Base-by-base conservation (phyloP, 192 early-diverging fungal genomes). In the Helicostylum pulchrum region DNA sequence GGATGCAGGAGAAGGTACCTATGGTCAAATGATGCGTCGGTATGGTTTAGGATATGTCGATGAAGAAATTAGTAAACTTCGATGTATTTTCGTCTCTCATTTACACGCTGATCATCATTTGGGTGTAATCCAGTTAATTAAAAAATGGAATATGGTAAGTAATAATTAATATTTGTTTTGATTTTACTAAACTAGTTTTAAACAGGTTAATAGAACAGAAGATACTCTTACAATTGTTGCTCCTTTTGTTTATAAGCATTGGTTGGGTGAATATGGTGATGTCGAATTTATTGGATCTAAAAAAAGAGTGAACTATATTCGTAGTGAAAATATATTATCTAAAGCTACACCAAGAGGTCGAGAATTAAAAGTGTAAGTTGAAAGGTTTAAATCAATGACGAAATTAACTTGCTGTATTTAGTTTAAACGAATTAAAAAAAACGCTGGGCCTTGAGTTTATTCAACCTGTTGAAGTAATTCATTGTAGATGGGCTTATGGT, bases 91-190 rank as follows among this genome's bases (percentile, higher is more conserved):
- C 75, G 80, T 99, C 8, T 96, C 94, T 42, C 97, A 99, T 71
- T 75, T 99, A 78, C 97, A 99, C 73, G 97, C 95, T 26, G 97
- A 99, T 75, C 97, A 99, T 66, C 97, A 98, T 71, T 74, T 99
- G 19, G 97, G 97, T 3, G 76, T 87, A 4, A 77, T 92, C 5
- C 71, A 83, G 26, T 61, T 99, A 45, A 75, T 99, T 56, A 77
- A 71, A 19, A 80, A 83, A 56, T 88, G 93, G 85, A 84, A 78
- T 59, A 64, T 84, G 78, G 79, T 90, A 78, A 59, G 46, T 3
- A n/a, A 32, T 19, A 12, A 58, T 14, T 12, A 5, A 52, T 55
- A 10, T 34, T 51, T 2, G 48, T 77, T 23, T 21, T 52, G 32
- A 45, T 20, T 17, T 20, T 60, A 42, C 26, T 26, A 26, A 26